phyloP scores from a whole-genome alignment of 495 filamentous ascomycete species.

The Mycothermus thermophilus region DNA sequence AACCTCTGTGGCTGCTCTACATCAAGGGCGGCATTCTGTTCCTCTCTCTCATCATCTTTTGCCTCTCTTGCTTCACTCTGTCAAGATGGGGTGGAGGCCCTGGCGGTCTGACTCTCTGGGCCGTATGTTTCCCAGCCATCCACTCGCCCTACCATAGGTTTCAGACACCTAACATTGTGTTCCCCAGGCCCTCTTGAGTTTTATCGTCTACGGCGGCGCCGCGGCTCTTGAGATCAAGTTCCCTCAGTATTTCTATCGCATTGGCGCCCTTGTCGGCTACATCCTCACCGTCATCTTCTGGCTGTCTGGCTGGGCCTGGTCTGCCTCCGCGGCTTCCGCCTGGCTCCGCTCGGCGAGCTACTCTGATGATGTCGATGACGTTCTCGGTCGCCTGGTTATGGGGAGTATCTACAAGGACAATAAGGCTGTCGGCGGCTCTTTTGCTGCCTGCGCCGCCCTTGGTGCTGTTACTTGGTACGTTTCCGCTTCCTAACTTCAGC shows the following conservation, averaged over 20 bases:
- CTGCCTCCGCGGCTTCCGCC: slow-evolving; percentile 19
- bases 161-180: too few species aligned
- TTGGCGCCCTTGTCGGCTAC: slow-evolving; percentile 18
- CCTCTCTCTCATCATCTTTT: slow-evolving; percentile 23
- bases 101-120: slow-evolving; percentile 23
- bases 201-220: slow-evolving; percentile 22
- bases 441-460: slow-evolving; percentile 26
- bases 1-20: slow-evolving; percentile 20
- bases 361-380: neutral
- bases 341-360: slow-evolving; percentile 5
- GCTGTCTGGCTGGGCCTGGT: slow-evolving; percentile 28
- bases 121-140: slow-evolving; percentile 12
- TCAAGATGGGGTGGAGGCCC: slow-evolving; percentile 12
- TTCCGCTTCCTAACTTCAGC: neutral
- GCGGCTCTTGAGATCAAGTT: slow-evolving; percentile 16
- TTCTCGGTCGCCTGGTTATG: too few species aligned
- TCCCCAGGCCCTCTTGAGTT: slow-evolving; percentile 20
- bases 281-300: slow-evolving; percentile 26
- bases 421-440: slow-evolving; percentile 8
- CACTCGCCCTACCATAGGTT: neutral
- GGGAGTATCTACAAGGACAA: slow-evolving; percentile 8
- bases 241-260: slow-evolving; percentile 23
- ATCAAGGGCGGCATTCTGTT: slow-evolving; percentile 23
- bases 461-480: slow-evolving; percentile 27
- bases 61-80: slow-evolving; percentile 19